Percentiles rank a stretch among this genome's conserved stretches.
Conservation (phyloP, 495 filamentous ascomycete genomes). For the Lindgomyces ingoldianus region DNA sequence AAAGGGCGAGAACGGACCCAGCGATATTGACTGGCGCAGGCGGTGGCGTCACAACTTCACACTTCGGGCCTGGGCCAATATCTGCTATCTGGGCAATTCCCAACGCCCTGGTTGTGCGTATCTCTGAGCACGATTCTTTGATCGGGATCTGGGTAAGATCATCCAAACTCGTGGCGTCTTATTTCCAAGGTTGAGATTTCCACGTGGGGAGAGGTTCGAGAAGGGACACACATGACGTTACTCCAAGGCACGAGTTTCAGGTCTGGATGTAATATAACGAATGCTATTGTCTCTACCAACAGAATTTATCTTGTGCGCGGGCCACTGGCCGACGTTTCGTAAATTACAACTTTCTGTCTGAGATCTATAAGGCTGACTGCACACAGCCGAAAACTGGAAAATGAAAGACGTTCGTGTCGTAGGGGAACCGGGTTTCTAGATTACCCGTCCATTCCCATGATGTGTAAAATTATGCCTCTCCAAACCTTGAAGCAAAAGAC, state of each 20-base stretch:
- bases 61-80: neutral
- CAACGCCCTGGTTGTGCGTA: neutral
- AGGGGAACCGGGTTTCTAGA: neutral
- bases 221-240: neutral
- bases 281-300: conserved; percentile 21
- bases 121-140: neutral
- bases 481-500: neutral
- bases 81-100: neutral
- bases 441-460: neutral
- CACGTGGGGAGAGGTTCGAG: neutral
- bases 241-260: neutral
- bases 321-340: conserved; percentile 24
- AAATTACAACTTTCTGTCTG: conserved; percentile 22
- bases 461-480: neutral
- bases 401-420: conserved; percentile 30
- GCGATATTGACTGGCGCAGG: neutral
- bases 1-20: neutral
- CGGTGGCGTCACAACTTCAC: neutral
- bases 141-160: neutral
- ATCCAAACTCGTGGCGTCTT: neutral
- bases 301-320: conserved; percentile 24
- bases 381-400: neutral
- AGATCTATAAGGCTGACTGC: conserved; percentile 13
- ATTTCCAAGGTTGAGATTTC: too few relatives aligned
- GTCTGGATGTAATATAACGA: conserved; percentile 7